A percentile compares a stretch with the other conserved stretches of the same genome.
phyloP scores from a whole-genome alignment of 495 filamentous ascomycete genomes.

The Schizothecium vesticola region DNA sequence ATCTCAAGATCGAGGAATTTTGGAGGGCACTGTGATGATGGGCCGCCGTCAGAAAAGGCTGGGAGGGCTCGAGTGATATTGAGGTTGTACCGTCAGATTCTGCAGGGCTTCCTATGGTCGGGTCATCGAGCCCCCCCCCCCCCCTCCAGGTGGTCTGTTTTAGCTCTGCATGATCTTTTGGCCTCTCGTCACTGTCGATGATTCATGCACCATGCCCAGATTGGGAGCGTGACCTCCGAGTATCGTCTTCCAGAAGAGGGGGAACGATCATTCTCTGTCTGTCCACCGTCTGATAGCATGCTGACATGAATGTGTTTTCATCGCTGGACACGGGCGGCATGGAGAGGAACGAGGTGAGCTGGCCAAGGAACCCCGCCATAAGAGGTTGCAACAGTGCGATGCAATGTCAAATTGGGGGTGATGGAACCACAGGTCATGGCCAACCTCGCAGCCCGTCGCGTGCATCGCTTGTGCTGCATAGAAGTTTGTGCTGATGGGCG shows the following conservation, averaged over 20 bases:
- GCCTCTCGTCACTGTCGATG: neutral
- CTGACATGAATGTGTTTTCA: neutral
- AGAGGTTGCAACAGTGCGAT: neutral
- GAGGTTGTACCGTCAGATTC: neutral
- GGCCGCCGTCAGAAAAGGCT: neutral
- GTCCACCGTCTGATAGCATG: neutral
- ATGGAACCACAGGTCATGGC: slow-evolving; percentile 4
- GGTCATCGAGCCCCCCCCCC: neutral
- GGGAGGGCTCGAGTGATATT: neutral
- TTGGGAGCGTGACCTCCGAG: neutral
- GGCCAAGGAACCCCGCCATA: slow-evolving; percentile 7
- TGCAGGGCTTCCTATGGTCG: neutral
- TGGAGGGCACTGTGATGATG: neutral
- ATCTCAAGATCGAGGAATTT: neutral
- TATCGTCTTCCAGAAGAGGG: neutral
- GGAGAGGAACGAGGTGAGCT: neutral
- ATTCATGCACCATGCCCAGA: neutral
- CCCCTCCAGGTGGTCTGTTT: slow-evolving; percentile 16
- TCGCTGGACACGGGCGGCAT: neutral
- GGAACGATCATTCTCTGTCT: neutral
- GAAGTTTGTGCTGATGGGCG: neutral
- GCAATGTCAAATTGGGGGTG: neutral
- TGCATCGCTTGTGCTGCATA: neutral
- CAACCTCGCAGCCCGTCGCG: slow-evolving; percentile 2
- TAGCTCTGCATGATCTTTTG: slow-evolving; percentile 11